Percentiles rank a stretch among this genome's conserved stretches.
Conservation (phyloP, 179 eudicot species). For the Nepenthes alata region DNA sequence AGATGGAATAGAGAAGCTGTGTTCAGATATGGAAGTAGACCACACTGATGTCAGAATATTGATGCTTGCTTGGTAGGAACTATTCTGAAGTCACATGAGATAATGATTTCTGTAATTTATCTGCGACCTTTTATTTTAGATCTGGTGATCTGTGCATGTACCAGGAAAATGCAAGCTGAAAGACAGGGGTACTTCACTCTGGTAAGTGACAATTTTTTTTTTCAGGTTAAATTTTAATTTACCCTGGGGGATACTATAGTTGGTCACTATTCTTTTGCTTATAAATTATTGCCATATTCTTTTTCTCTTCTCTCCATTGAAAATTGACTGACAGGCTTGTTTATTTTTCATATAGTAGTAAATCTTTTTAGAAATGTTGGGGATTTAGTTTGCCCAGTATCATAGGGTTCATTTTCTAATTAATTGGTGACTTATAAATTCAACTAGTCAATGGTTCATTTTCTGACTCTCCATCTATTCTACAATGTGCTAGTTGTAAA, state of each 20-base stretch:
- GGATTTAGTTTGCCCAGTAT: no score
- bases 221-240: background rate
- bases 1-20: conserved; percentile 78
- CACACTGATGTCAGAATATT: conserved; percentile 75
- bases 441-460: no score
- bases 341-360: no score
- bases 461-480: no score
- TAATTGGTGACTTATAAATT: no score
- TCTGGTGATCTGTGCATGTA: conserved; percentile 3
- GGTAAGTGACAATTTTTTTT: conserved; percentile 36
- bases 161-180: conserved; percentile 91
- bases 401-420: no score
- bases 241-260: background rate
- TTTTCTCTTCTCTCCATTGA: no score
- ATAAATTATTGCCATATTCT: no score
- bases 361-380: no score
- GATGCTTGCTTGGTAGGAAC: conserved; percentile 88
- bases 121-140: background rate
- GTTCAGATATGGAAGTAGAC: conserved; percentile 78
- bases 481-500: no score
- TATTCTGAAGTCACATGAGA: background rate
- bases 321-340: no score
- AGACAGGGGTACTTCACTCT: conserved; percentile 82
- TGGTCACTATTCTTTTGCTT: no score
- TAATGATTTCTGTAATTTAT: background rate